Percentiles rank a stretch among this genome's conserved stretches.
phyloP scores from a whole-genome alignment of 768 basidiomycete genomes.

The Macrocybe gigantea region DNA sequence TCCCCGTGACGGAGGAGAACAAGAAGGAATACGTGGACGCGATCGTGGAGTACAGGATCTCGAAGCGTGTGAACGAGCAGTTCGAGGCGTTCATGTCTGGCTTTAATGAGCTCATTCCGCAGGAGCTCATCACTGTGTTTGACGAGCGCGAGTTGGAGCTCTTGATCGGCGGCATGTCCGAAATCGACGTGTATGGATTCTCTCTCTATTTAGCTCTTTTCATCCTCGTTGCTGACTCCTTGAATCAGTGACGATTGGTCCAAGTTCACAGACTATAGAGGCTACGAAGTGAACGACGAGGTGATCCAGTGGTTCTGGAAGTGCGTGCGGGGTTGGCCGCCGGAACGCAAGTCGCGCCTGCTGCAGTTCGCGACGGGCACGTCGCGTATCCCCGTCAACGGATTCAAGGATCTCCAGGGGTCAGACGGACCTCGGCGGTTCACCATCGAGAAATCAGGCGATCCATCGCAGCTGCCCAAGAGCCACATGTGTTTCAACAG shows the following conservation, averaged over 20 bases:
- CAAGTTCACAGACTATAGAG: conserved; percentile 98
- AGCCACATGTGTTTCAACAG: conserved; percentile 95
- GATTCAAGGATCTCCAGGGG: conserved; percentile 98
- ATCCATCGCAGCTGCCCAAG: conserved; percentile 94
- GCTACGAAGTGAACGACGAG: conserved; percentile 91
- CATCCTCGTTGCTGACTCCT: background rate
- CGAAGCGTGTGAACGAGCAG: conserved; percentile 94
- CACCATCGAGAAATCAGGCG: conserved; percentile 98
- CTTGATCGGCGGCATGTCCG: conserved; percentile 98
- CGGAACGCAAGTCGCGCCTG: conserved; percentile 94
- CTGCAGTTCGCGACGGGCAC: conserved; percentile 97
- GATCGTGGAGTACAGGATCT: conserved; percentile 96
- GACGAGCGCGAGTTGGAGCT: conserved; percentile 97
- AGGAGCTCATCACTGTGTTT: conserved; percentile 96
- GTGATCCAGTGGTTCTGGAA: conserved; percentile 99
- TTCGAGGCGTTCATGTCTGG: conserved; percentile 99
- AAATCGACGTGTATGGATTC: conserved; percentile 87
- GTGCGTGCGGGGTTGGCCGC: conserved; percentile 94
- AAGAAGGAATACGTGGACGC: conserved; percentile 97
- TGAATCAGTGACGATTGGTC: conserved; percentile 86
- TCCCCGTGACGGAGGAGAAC: conserved; percentile 92
- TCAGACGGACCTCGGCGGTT: conserved; percentile 96
- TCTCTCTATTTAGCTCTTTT: background rate
- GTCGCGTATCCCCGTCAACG: conserved; percentile 95
- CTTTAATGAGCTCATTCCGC: conserved; percentile 98